Conservation (phyloP, 257 asterid genomes). For the Scutellaria barbata region DNA sequence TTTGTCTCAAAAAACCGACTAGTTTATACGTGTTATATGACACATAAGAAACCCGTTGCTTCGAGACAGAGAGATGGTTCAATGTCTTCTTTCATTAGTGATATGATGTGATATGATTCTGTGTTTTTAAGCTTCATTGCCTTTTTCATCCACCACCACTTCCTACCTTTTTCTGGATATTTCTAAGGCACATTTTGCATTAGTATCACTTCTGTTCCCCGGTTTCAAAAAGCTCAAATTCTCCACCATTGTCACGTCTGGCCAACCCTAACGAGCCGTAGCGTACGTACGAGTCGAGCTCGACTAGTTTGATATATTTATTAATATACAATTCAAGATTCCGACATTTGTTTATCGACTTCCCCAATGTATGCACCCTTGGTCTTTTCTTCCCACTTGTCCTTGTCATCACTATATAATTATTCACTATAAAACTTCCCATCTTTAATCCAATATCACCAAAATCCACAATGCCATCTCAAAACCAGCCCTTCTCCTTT, state of each 20-base stretch:
- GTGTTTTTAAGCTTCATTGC: slow-evolving; percentile 5
- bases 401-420: slow-evolving; percentile 39
- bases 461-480: slow-evolving; percentile 33
- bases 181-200: slow-evolving; percentile 11
- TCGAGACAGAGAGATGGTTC: too few relatives aligned
- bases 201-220: slow-evolving; percentile 47
- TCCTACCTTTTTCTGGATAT: slow-evolving; percentile 35
- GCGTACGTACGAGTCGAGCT: not conserved
- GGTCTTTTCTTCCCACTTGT: slow-evolving; percentile 43
- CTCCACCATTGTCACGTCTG: slow-evolving; percentile 29
- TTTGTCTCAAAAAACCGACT: too few relatives aligned
- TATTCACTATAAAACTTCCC: slow-evolving; percentile 27
- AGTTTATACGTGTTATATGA: too few relatives aligned
- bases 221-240: slow-evolving; percentile 36
- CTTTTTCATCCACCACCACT: slow-evolving; percentile 40
- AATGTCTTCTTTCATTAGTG: not conserved
- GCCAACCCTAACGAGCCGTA: not conserved
- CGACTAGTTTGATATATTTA: not conserved
- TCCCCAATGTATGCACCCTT: slow-evolving; percentile 49
- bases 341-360: slow-evolving; percentile 44
- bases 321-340: slow-evolving; percentile 33
- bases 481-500: slow-evolving; percentile 42
- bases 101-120: slow-evolving; percentile 45
- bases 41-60: too few relatives aligned
- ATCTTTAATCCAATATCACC: slow-evolving; percentile 16